Conservation (phyloP, 768 basidiomycete genomes). For the Omphalotus guepiniiformis region DNA sequence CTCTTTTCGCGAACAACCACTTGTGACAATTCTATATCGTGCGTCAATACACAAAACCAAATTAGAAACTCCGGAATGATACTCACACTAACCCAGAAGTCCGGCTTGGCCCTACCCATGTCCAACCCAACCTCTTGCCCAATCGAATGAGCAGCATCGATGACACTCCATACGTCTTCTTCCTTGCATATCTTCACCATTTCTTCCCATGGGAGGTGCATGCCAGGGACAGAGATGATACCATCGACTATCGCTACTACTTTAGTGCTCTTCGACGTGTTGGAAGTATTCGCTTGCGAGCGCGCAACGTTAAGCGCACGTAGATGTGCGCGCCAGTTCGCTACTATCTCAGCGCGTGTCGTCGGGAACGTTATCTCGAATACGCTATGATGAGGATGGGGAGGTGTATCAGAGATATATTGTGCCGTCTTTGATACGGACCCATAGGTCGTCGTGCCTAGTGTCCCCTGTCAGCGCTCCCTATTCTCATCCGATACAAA, state of each 20-base stretch:
- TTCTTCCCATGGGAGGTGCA: constrained; percentile 54
- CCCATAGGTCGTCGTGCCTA: constrained; percentile 54
- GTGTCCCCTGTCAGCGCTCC: not conserved
- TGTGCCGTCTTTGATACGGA: constrained; percentile 45
- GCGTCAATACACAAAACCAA: too few relatives aligned
- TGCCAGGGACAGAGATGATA: constrained; percentile 48
- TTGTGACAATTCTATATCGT: constrained; percentile 70
- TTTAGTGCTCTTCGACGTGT: constrained; percentile 21
- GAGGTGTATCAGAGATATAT: constrained; percentile 46
- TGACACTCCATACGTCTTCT: constrained; percentile 46
- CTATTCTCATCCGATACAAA: constrained; percentile 1
- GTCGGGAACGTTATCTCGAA: constrained; percentile 47
- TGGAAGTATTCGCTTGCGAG: not conserved
- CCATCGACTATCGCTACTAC: constrained; percentile 54
- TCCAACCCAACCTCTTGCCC: constrained; percentile 55
- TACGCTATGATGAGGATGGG: constrained; percentile 38
- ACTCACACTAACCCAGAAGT: constrained; percentile 66
- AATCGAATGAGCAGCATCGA: constrained; percentile 66
- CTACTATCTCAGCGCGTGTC: constrained; percentile 50
- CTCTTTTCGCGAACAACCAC: constrained; percentile 57
- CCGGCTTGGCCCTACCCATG: constrained; percentile 41
- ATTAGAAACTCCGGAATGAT: too few relatives aligned
- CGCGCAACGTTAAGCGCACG: constrained; percentile 11
- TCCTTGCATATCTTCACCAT: constrained; percentile 52
- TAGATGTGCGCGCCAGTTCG: constrained; percentile 37